Conservation (phyloP, 2,329 filamentous ascomycete species). For the Colletotrichum sp. region DNA sequence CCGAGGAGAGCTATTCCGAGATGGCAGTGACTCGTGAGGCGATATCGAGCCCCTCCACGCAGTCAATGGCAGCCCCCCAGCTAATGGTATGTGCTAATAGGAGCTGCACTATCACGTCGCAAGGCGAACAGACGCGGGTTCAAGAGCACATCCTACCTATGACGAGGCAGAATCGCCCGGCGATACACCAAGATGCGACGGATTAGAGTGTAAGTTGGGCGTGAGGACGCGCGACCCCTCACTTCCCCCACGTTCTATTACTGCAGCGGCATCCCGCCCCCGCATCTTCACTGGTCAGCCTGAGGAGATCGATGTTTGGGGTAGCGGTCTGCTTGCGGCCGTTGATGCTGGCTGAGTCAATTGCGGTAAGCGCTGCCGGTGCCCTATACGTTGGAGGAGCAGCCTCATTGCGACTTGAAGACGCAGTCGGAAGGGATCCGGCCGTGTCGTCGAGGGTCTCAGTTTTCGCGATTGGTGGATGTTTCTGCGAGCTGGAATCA, state of each 20-base stretch:
- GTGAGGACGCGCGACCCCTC: conserved; percentile 22
- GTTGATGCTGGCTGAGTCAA: not conserved
- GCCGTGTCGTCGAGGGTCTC: not conserved
- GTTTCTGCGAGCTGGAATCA: not conserved
- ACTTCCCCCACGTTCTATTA: conserved; percentile 37
- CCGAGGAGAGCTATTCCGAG: not conserved
- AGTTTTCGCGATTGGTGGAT: not conserved
- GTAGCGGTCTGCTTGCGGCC: not conserved
- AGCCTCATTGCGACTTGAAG: too few relatives aligned
- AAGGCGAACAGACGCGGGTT: not conserved
- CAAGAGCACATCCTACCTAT: not conserved
- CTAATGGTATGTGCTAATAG: conserved; percentile 13
- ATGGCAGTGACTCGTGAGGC: not conserved
- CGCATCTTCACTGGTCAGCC: not conserved
- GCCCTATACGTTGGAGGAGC: not conserved
- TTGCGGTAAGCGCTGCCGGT: not conserved
- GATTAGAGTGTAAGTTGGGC: conserved; percentile 9
- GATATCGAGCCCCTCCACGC: not conserved
- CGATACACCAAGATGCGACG: conserved; percentile 13
- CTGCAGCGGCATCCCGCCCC: conserved; percentile 24
- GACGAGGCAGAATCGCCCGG: not conserved
- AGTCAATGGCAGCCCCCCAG: not conserved
- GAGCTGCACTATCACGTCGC: not conserved
- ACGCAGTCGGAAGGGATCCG: not conserved
- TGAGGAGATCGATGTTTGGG: not conserved